Base-by-base conservation (phyloP, 805 yeast genomes). In the Deakozyma indianensis region DNA sequence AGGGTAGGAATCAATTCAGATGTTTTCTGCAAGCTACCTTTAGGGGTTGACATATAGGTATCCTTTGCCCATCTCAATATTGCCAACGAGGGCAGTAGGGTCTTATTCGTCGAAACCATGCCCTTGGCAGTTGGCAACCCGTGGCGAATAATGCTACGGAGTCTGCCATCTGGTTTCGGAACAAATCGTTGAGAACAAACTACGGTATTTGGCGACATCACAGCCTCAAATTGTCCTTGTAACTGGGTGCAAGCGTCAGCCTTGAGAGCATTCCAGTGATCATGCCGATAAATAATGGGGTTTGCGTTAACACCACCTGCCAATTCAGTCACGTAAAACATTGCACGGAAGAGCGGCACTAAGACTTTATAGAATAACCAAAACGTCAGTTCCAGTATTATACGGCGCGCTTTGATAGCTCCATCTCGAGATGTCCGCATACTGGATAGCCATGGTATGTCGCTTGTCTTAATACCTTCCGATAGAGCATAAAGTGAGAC, bases 301-400 rank as follows among this genome's bases (percentile, higher is more conserved):
- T 62, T 60, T 14, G 7, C 18, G 18, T 5, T 9, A 14, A 7
- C 14, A 5, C 5, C 11, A 4, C 51, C 49, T 3, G 51, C 71
- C 1, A 66, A 59, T 42, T 78, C 82, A 0, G 92, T 79, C 3
- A 80, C 78, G 55, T 83, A 79, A 64, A 85, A 87, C 53, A 74
- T 75, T 0, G 72, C 59, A 0, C 65, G 59, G 0, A 83, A 51
- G 1, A 83, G 48, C 16, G 63, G 67, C 4, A 71, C 62, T 0
- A 83, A 50, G 43, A 78, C 68, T 0, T 28, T 35, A 0, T 60
- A 50, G 35, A 81, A 72, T 1, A 81, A 43, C 95, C 95, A 88
- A 1, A 44, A 42, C 1, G 82, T 23, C 43, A 83, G 75, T 2
- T 55, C 50, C 2, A 52, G 46, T 11, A 78, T 56, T 16, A 73